These are phyloP conservation scores for Malus hybrid DNA, from an alignment of 331 rosid genomes.

Conservation along the genomic window DNA sequence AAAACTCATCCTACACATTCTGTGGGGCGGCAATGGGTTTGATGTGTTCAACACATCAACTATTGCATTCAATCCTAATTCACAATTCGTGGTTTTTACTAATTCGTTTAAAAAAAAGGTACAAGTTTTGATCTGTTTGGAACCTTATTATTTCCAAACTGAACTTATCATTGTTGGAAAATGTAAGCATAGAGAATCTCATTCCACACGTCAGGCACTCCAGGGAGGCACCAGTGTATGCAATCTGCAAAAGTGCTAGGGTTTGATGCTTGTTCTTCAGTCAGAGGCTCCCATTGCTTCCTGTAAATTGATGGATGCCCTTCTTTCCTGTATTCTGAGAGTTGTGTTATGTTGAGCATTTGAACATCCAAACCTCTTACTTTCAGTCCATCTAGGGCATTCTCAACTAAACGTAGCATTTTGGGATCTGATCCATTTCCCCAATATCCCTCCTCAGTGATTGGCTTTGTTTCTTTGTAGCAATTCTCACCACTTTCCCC, in stretches of 20 bases:
- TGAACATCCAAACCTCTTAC: conserved; percentile 52
- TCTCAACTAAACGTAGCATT: conserved; percentile 63
- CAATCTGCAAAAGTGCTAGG: conserved; percentile 79
- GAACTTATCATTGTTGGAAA: conserved; percentile 28
- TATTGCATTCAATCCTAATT: no score
- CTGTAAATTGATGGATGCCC: conserved; percentile 73
- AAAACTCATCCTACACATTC: no score
- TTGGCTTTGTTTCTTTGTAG: conserved; percentile 43
- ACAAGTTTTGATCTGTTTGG: not conserved
- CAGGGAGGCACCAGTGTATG: conserved; percentile 88
- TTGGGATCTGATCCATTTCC: conserved; percentile 55
- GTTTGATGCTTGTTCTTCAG: conserved; percentile 32
- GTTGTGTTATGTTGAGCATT: conserved; percentile 68
- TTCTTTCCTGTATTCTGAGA: conserved; percentile 79
- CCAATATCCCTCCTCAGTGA: conserved; percentile 42
- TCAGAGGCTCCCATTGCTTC: conserved; percentile 72
- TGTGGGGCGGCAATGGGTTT: no score
- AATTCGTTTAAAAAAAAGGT: not conserved
- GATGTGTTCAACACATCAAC: no score
- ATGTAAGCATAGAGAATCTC: conserved; percentile 64
- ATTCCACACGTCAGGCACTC: conserved; percentile 90
- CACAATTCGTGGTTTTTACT: not conserved
- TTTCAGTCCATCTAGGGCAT: conserved; percentile 37
- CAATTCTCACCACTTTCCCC: conserved; percentile 45
- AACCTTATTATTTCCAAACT: not conserved